Percentiles rank a stretch among this genome's conserved stretches.
Evolutionary conservation across 2,329 filamentous ascomycete genomes (phyloP).

Genomic region (Coniochaeta sp.): DNA sequence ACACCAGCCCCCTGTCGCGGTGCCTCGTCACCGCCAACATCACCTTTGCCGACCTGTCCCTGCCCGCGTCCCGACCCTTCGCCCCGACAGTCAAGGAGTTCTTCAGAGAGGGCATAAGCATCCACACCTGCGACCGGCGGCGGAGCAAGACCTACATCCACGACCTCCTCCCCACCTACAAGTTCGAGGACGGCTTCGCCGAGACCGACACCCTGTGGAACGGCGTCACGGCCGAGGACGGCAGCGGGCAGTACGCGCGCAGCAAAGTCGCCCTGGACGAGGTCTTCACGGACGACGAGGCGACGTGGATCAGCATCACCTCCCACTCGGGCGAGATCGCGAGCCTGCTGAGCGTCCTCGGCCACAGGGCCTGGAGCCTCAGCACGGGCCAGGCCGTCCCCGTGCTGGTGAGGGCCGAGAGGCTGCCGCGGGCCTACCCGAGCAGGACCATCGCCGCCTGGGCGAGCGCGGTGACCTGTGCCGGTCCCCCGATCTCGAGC

Average conservation of each 20-base stretch:
- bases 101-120: constrained; percentile 57
- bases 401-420: constrained; percentile 53
- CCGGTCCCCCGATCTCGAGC: constrained; percentile 1
- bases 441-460: constrained; percentile 17
- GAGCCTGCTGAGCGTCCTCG: constrained; percentile 21
- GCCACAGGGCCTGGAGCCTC: constrained; percentile 53
- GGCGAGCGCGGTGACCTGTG: neutral
- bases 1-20: constrained; percentile 55
- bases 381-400: constrained; percentile 63
- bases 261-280: constrained; percentile 45
- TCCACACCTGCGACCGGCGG: constrained; percentile 62
- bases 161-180: constrained; percentile 40
- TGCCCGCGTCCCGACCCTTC: constrained; percentile 45
- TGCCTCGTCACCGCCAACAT: constrained; percentile 55
- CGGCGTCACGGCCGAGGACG: constrained; percentile 31
- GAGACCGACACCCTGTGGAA: constrained; percentile 44
- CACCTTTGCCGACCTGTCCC: constrained; percentile 47
- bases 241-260: constrained; percentile 38
- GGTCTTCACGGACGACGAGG: constrained; percentile 43
- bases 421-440: constrained; percentile 21
- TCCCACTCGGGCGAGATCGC: constrained; percentile 52
- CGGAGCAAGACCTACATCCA: constrained; percentile 46
- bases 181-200: constrained; percentile 53
- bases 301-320: constrained; percentile 51
- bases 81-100: constrained; percentile 54